A percentile compares a stretch with the other conserved stretches of the same genome.
Evolutionary conservation across 352 stramenopile genomes (phyloP).

Genomic region (Phytopythium ostracodes): DNA sequence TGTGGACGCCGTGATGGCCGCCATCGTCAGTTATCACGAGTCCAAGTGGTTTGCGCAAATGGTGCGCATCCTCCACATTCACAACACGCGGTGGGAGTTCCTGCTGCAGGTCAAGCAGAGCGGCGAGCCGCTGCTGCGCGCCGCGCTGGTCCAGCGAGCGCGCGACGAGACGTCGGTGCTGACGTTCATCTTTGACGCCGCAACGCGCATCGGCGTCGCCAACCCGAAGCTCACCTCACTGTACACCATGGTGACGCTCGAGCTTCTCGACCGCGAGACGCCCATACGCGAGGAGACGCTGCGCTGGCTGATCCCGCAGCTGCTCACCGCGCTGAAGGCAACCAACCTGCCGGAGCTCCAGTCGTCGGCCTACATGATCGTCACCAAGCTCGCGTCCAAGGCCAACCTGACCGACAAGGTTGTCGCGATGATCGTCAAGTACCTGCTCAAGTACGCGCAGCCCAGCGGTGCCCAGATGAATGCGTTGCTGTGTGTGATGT

Average conservation of each 20-base stretch:
- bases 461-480: slow-evolving; percentile 56
- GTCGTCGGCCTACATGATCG: slow-evolving; percentile 78
- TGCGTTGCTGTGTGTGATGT: slow-evolving; percentile 71
- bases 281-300: slow-evolving; percentile 67
- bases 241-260: slow-evolving; percentile 77
- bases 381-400: slow-evolving; percentile 82
- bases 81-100: slow-evolving; percentile 80
- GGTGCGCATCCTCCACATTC: slow-evolving; percentile 81
- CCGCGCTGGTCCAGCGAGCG: slow-evolving; percentile 69
- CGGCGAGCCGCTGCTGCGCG: slow-evolving; percentile 56
- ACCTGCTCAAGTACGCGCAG: slow-evolving; percentile 73
- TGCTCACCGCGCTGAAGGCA: slow-evolving; percentile 68
- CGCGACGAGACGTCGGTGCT: slow-evolving; percentile 74
- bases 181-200: slow-evolving; percentile 66
- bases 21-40: slow-evolving; percentile 85
- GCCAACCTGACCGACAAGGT: slow-evolving; percentile 70
- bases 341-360: slow-evolving; percentile 69
- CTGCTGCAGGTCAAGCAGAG: slow-evolving; percentile 69
- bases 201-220: slow-evolving; percentile 48
- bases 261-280: slow-evolving; percentile 67
- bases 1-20: slow-evolving; percentile 77
- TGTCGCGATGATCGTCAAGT: slow-evolving; percentile 66
- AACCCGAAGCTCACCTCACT: slow-evolving; percentile 84
- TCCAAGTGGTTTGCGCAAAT: slow-evolving; percentile 81
- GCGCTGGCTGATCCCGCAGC: slow-evolving; percentile 75